Evolutionary conservation across 1,284 basidiomycete species (phyloP).

Genomic region (Crepidotus sp.): DNA sequence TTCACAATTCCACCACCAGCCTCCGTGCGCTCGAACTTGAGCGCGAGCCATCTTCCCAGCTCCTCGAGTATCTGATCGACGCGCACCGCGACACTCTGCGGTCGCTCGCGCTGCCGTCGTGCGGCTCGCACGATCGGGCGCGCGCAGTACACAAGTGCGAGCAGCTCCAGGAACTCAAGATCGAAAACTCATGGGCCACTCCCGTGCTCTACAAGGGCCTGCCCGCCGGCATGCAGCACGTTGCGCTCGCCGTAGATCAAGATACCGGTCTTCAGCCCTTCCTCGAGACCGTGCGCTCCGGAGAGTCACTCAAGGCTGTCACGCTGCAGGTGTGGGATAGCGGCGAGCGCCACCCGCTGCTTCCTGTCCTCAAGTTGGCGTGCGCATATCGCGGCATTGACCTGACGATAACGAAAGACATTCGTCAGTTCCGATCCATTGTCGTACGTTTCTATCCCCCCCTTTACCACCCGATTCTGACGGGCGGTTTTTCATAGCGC

Average conservation of each 20-base stretch:
- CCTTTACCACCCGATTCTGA: background rate
- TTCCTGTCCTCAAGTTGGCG: slow-evolving; percentile 43
- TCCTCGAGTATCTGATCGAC: slow-evolving; percentile 44
- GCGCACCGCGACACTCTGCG: slow-evolving; percentile 39
- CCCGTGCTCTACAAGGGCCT: slow-evolving; percentile 41
- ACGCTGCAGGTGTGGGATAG: slow-evolving; percentile 41
- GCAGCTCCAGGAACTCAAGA: slow-evolving; percentile 41
- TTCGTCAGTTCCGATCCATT: slow-evolving; percentile 38
- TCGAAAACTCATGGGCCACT: slow-evolving; percentile 41
- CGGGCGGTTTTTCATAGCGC: slow-evolving; percentile 22
- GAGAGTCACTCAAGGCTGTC: slow-evolving; percentile 32
- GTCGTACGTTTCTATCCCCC: slow-evolving; percentile 30
- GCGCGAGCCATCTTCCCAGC: slow-evolving; percentile 43
- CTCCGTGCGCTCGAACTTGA: slow-evolving; percentile 47
- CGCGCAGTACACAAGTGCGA: slow-evolving; percentile 39
- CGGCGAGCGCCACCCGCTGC: slow-evolving; percentile 36
- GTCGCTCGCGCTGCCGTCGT: slow-evolving; percentile 50
- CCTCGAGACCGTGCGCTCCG: slow-evolving; percentile 39
- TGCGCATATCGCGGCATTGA: slow-evolving; percentile 48
- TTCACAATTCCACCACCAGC: slow-evolving; percentile 43
- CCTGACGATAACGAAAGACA: slow-evolving; percentile 36
- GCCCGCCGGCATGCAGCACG: slow-evolving; percentile 39
- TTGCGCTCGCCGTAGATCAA: slow-evolving; percentile 50
- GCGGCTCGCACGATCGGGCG: slow-evolving; percentile 37
- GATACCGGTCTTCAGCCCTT: slow-evolving; percentile 45